Conservation (phyloP, 257 asterid species). For the Eucommia ulmoides region DNA sequence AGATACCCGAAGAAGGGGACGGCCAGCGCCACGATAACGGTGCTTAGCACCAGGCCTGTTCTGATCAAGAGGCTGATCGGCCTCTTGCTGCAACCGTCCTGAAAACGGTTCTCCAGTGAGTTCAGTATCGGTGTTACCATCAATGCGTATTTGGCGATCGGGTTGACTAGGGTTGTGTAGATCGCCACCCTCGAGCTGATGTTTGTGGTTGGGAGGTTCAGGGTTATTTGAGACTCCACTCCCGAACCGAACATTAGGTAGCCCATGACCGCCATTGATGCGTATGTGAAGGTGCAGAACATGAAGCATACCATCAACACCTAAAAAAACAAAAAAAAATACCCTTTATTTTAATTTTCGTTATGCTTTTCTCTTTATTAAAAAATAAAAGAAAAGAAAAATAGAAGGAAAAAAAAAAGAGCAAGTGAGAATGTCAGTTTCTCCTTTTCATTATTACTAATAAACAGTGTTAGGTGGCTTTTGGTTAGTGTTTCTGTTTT, state of each 20-base stretch:
- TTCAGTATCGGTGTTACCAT: slow-evolving; percentile 63
- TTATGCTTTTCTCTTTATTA: no score
- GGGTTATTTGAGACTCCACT: slow-evolving; percentile 54
- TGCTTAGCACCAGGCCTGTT: slow-evolving; percentile 44
- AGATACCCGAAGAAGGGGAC: slow-evolving; percentile 58
- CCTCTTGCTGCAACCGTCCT: slow-evolving; percentile 12
- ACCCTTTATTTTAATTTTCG: background rate
- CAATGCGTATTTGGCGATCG: slow-evolving; percentile 69
- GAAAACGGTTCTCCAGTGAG: slow-evolving; percentile 33
- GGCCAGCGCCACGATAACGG: slow-evolving; percentile 45
- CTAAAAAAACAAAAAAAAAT: slow-evolving; percentile 28
- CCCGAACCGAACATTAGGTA: slow-evolving; percentile 66
- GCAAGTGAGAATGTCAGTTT: no score
- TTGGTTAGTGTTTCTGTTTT: no score
- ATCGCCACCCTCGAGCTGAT: slow-evolving; percentile 64
- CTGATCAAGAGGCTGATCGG: slow-evolving; percentile 27
- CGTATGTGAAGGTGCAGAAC: slow-evolving; percentile 49
- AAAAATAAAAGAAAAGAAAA: no score
- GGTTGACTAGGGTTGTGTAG: slow-evolving; percentile 69
- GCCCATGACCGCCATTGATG: slow-evolving; percentile 58
- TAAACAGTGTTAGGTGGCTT: no score
- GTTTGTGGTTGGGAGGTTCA: slow-evolving; percentile 49
- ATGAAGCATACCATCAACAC: slow-evolving; percentile 58
- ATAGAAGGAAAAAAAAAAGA: no score
- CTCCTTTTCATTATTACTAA: no score